Conservation (phyloP, 495 filamentous ascomycete genomes). For the Penicillium angulare region DNA sequence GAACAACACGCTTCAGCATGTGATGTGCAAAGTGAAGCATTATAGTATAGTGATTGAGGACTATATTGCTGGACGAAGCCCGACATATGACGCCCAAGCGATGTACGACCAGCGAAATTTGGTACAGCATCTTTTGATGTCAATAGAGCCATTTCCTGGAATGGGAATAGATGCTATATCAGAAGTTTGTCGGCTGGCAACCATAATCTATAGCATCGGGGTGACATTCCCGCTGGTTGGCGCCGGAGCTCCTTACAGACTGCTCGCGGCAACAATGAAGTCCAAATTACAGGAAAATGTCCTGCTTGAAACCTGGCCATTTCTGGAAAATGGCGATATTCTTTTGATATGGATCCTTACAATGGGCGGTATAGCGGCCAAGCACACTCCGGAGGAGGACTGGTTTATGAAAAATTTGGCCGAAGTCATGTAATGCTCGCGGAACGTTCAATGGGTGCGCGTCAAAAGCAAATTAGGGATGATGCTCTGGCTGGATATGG, state of each 20-base stretch:
- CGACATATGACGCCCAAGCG: background rate
- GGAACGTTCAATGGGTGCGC: background rate
- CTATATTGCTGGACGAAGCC: background rate
- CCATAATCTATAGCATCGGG: constrained; percentile 1
- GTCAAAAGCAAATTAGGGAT: background rate
- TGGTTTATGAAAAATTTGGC: background rate
- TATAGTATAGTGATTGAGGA: background rate
- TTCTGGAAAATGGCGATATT: background rate
- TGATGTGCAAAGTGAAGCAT: background rate
- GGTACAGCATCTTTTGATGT: background rate
- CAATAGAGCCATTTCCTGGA: background rate
- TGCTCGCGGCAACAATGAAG: background rate
- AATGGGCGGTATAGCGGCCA: background rate
- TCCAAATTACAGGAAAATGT: background rate
- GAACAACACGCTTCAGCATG: background rate
- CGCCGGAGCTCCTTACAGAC: background rate
- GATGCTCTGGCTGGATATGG: background rate
- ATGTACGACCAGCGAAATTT: background rate
- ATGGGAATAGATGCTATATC: background rate
- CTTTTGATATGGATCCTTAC: background rate
- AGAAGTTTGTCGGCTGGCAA: background rate
- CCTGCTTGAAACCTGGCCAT: background rate
- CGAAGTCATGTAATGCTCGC: background rate
- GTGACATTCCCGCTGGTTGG: constrained; percentile 1
- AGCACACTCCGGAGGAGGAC: background rate